These are phyloP conservation scores for Osmozyma mogii DNA, from an alignment of 805 yeast genomes.

Conservation along the genomic window DNA sequence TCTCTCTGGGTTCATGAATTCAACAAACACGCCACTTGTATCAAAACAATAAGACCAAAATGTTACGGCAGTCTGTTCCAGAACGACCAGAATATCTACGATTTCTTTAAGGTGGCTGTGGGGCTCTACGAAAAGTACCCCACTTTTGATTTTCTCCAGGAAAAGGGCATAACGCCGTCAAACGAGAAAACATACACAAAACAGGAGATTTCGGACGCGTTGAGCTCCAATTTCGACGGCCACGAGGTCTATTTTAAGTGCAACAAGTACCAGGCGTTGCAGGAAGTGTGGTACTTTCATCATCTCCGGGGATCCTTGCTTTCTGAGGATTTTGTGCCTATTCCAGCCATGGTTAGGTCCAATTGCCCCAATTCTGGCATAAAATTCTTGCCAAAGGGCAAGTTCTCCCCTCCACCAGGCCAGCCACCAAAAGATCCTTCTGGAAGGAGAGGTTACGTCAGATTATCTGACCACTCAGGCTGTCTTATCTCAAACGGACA, in stretches of 20 bases:
- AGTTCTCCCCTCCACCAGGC: conserved; percentile 13
- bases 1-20: conserved; percentile 35
- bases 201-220: conserved; percentile 24
- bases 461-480: conserved; percentile 47
- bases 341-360: conserved; percentile 48
- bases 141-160: conserved; percentile 27
- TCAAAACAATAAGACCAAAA: conserved; percentile 27
- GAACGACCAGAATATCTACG: conserved; percentile 19
- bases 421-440: conserved; percentile 23
- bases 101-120: conserved; percentile 23
- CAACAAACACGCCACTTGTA: conserved; percentile 39
- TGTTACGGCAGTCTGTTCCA: conserved; percentile 22
- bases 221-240: conserved; percentile 23
- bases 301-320: conserved; percentile 12
- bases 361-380: conserved; percentile 68
- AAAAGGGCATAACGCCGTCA: conserved; percentile 31
- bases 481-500: conserved; percentile 81
- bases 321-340: conserved; percentile 36
- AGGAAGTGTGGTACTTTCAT: conserved; percentile 22
- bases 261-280: conserved; percentile 12
- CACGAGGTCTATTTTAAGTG: conserved; percentile 30
- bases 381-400: conserved; percentile 63
- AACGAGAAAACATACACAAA: conserved; percentile 24
- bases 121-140: conserved; percentile 25
- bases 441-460: conserved; percentile 30